Percentiles rank a stretch among this genome's conserved stretches.
These are phyloP conservation scores for Drechslera avenae DNA, from an alignment of 2,329 filamentous ascomycete genomes.

Conservation along the genomic window DNA sequence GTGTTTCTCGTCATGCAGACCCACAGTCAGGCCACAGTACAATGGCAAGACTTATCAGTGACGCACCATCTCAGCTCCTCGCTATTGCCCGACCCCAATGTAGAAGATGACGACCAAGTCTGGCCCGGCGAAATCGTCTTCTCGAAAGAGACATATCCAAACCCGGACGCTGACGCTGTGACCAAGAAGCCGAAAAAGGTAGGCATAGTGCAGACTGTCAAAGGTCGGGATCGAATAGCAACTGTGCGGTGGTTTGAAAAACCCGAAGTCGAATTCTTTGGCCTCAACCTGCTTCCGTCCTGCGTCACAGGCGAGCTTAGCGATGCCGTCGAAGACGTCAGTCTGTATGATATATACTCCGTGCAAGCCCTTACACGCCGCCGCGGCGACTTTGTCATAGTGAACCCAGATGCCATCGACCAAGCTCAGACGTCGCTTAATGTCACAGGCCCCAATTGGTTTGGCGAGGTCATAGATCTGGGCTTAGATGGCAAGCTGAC, in stretches of 20 bases:
- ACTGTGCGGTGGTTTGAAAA: slow-evolving; percentile 59
- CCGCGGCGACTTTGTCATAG: slow-evolving; percentile 60
- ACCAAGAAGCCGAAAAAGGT: slow-evolving; percentile 55
- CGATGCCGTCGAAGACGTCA: slow-evolving; percentile 57
- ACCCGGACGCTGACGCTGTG: slow-evolving; percentile 20
- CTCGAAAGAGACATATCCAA: slow-evolving; percentile 48
- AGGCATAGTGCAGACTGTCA: slow-evolving; percentile 63
- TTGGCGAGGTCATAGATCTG: slow-evolving; percentile 63
- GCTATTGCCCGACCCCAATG: slow-evolving; percentile 57
- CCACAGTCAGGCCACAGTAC: slow-evolving; percentile 57
- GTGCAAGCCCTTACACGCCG: slow-evolving; percentile 56
- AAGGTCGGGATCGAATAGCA: slow-evolving; percentile 62
- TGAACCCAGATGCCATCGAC: slow-evolving; percentile 45
- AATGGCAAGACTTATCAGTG: slow-evolving; percentile 63
- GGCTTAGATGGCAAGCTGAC: slow-evolving; percentile 59
- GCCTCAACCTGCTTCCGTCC: slow-evolving; percentile 48
- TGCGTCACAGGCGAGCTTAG: slow-evolving; percentile 52
- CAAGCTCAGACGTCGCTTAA: slow-evolving; percentile 15
- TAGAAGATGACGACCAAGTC: slow-evolving; percentile 61
- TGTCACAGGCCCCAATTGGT: slow-evolving; percentile 52
- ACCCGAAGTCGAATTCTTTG: slow-evolving; percentile 40
- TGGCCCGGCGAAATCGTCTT: slow-evolving; percentile 63
- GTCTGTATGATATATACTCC: slow-evolving; percentile 62
- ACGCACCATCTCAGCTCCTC: slow-evolving; percentile 54
- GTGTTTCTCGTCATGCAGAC: slow-evolving; percentile 59